Evolutionary conservation across 352 stramenopile species (phyloP).

Genomic region (Phytophthora macrochlamydospora): DNA sequence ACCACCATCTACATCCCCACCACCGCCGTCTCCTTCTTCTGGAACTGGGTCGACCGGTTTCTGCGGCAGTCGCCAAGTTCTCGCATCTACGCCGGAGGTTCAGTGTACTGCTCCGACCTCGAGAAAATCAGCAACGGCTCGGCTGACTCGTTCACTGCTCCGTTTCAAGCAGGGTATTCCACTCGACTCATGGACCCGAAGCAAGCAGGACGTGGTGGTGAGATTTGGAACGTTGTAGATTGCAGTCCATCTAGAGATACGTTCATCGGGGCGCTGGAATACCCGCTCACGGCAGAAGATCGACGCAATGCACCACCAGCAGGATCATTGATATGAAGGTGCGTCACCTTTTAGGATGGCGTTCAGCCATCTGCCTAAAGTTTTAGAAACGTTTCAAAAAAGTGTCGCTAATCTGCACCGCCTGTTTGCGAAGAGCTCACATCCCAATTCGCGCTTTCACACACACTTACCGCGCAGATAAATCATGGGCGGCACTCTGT

Average conservation of each 20-base stretch:
- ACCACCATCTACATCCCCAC: background rate
- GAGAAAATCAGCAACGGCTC: background rate
- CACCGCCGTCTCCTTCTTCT: background rate
- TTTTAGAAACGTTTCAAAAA: too few species aligned
- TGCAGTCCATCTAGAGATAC: too few species aligned
- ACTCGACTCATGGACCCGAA: too few species aligned
- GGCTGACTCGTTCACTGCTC: background rate
- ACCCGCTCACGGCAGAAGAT: too few species aligned
- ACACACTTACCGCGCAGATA: background rate
- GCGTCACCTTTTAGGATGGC: too few species aligned
- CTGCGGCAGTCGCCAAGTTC: background rate
- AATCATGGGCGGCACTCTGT: constrained; percentile 1
- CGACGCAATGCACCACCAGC: too few species aligned
- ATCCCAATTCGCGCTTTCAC: background rate
- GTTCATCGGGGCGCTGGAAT: too few species aligned
- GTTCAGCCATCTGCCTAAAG: too few species aligned
- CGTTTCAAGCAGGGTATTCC: background rate
- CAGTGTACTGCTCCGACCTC: background rate
- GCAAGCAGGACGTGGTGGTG: too few species aligned
- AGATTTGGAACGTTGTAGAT: too few species aligned
- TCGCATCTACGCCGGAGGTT: background rate
- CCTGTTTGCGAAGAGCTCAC: background rate
- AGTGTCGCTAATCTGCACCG: background rate
- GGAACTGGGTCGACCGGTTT: background rate
- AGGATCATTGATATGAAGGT: too few species aligned